Base-by-base conservation (phyloP, 2,329 filamentous ascomycete genomes). In the Botrytis fabae region DNA sequence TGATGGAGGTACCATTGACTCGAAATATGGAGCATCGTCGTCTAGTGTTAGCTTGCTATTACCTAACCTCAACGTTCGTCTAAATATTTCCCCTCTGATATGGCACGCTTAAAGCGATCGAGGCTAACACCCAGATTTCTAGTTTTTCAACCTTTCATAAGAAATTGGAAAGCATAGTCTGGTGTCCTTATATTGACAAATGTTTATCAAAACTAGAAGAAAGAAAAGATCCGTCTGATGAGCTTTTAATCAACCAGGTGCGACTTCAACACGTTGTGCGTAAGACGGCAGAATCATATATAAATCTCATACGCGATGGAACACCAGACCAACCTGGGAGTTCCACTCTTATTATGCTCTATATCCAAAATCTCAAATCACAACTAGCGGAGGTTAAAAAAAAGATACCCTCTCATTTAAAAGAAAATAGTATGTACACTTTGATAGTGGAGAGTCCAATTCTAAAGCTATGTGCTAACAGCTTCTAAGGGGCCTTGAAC, bases 311-410 rank as follows among this genome's bases (percentile, higher is more conserved):
- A n/a, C 66, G 66, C 22, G 66, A 69, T 69, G 66, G 51, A 14
- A 46, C 38, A 22, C 65, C 65, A 22, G 40, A 38, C 48, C 25
- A 61, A 32, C 28, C 51, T 32, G 66, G 28, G 25, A 44, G 25
- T 61, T 46, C 38, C 16, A 59, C 28, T 28, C n/a, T 61, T 28
- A 46, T 69, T 16, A 46, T 61, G 40, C 54, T 61, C 40, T 60
- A 46, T 69, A 61, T 69, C 16, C 66, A 69, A 61, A 69, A n/a
- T 69, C 66, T 61, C 12, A 61, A 35, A 35, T 69, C 66, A 20
- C 66, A 69, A 61, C 25, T 69, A 22, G 38, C 54, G 2, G 66
- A 46, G 38, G 54, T 61, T 5, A 69, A 61, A 44, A 46, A 69
- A 12, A 46, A 35, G 28, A 69, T 69, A 44, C 54, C 66, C 28